A percentile compares a stretch with the other conserved stretches of the same genome.
phyloP scores from a whole-genome alignment of 148 eudicot species.

The Rhododendron simsii region DNA sequence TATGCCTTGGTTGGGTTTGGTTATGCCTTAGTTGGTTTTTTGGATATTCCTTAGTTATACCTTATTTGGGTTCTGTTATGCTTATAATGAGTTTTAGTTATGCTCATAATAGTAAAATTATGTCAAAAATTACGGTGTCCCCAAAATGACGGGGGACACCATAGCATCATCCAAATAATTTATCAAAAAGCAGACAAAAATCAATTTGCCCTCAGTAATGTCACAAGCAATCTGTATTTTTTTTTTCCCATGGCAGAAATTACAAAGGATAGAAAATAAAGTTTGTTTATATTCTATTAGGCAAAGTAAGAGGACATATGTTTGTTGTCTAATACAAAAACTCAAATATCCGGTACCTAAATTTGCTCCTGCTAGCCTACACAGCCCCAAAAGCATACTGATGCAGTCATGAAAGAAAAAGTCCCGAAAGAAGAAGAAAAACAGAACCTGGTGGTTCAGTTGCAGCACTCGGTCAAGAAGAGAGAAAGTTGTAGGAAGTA shows the following conservation, averaged over 20 bases:
- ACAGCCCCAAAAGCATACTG: not conserved
- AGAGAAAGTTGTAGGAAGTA: not conserved
- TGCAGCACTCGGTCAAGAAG: not conserved
- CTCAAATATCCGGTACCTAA: not conserved
- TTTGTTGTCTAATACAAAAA: not conserved
- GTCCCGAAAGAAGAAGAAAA: not conserved
- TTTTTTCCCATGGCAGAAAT: not conserved
- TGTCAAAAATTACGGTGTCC: too few relatives aligned
- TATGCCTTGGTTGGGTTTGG: too few relatives aligned
- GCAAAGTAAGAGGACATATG: not conserved
- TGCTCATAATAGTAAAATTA: too few relatives aligned
- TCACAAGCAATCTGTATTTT: not conserved
- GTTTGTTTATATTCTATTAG: not conserved
- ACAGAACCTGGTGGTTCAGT: not conserved
- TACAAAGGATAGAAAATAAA: not conserved
- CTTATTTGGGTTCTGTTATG: too few relatives aligned
- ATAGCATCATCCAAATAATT: too few relatives aligned
- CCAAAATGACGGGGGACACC: too few relatives aligned
- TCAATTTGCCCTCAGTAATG: not conserved
- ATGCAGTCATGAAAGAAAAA: not conserved
- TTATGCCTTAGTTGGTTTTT: too few relatives aligned
- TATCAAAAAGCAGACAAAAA: not conserved
- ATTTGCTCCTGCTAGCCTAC: not conserved
- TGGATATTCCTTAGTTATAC: too few relatives aligned
- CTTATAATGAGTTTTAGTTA: too few relatives aligned